phyloP scores from a whole-genome alignment of 106 monocot species.

The Platanthera zijinensis region DNA sequence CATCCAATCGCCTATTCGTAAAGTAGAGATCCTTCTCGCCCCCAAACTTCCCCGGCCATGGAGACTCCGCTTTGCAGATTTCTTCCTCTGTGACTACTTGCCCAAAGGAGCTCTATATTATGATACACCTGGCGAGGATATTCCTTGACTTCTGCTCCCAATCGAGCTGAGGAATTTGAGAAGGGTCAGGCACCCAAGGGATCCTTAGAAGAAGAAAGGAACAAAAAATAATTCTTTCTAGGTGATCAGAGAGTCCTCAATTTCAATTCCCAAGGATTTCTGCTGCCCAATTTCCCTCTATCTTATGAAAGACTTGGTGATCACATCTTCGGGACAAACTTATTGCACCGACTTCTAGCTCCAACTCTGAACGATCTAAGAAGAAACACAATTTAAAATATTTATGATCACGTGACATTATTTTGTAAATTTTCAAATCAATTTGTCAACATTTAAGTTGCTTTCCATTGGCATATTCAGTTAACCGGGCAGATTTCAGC shows the following conservation, averaged over 20 bases:
- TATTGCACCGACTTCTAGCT: not conserved
- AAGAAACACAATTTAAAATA: no score
- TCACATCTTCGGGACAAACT: constrained; percentile 51
- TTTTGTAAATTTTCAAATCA: no score
- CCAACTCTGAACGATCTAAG: no score
- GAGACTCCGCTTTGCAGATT: not conserved
- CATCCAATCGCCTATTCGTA: constrained; percentile 35
- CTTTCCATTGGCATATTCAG: no score
- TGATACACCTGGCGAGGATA: constrained; percentile 42
- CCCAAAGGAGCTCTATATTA: constrained; percentile 78
- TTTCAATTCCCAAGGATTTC: constrained; percentile 47
- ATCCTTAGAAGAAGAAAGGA: constrained; percentile 8
- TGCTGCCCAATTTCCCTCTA: constrained; percentile 64
- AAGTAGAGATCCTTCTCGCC: constrained; percentile 29
- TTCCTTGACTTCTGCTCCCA: constrained; percentile 69
- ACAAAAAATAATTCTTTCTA: not conserved
- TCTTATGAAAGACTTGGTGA: constrained; percentile 56
- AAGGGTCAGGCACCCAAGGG: constrained; percentile 36
- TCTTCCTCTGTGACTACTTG: constrained; percentile 45
- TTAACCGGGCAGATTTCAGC: no score
- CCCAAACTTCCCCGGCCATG: constrained; percentile 31
- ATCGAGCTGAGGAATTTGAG: constrained; percentile 41
- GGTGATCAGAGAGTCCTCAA: not conserved
- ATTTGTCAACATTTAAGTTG: no score
- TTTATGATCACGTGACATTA: no score